Evolutionary conservation across 257 asterid genomes (phyloP).

Genomic region (Handroanthus guayacan): DNA sequence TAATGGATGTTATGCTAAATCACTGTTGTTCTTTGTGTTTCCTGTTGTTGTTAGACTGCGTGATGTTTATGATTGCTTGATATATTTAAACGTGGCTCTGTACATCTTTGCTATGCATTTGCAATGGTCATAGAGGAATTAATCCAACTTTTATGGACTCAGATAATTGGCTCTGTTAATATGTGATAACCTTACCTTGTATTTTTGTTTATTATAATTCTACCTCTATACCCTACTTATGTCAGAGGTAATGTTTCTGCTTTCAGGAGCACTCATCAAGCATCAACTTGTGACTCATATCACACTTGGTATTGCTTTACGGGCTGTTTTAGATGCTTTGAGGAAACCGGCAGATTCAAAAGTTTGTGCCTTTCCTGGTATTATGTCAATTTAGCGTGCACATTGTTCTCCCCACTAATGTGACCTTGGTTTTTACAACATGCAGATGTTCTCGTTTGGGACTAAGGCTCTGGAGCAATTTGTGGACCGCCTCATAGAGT

Average conservation of each 20-base stretch:
- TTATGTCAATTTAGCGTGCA: neutral
- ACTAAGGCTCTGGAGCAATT: conserved; percentile 91
- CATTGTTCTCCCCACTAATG: conserved; percentile 26
- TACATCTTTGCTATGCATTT: conserved; percentile 23
- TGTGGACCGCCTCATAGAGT: conserved; percentile 89
- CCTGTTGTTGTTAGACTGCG: neutral
- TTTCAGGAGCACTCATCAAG: conserved; percentile 90
- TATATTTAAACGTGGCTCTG: conserved; percentile 16
- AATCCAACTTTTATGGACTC: conserved; percentile 7
- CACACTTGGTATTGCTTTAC: conserved; percentile 92
- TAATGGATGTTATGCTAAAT: conserved; percentile 17
- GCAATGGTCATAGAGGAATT: neutral
- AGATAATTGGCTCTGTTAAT: conserved; percentile 3
- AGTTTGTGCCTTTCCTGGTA: conserved; percentile 47
- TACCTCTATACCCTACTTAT: conserved; percentile 1
- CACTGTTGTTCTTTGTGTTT: neutral
- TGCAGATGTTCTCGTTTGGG: conserved; percentile 96
- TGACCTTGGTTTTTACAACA: conserved; percentile 34
- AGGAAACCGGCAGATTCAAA: conserved; percentile 94
- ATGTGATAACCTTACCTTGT: conserved; percentile 18
- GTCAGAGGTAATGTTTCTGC: conserved; percentile 24
- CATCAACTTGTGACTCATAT: conserved; percentile 92
- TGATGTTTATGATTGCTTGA: conserved; percentile 22
- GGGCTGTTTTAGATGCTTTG: conserved; percentile 92
- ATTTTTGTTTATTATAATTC: conserved; percentile 1